Evolutionary conservation across 768 basidiomycete species (phyloP).

Genomic region (Xerocomus brunneocitrinus): DNA sequence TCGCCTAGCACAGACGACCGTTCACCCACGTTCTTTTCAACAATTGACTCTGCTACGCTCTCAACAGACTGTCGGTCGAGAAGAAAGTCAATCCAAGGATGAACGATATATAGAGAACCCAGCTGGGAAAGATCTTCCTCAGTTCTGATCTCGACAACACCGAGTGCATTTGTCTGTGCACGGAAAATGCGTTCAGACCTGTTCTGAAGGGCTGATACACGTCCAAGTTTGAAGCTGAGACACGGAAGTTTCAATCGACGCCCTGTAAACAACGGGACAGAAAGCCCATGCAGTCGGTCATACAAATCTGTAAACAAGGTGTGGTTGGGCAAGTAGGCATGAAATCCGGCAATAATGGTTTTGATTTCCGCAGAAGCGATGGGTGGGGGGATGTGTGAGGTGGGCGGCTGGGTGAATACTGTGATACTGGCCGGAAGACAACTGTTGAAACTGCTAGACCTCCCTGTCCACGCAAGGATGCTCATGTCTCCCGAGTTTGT

Average conservation of each 20-base stretch:
- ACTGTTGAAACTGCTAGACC: slow-evolving; percentile 4
- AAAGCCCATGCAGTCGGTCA: not conserved
- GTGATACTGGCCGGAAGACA: not conserved
- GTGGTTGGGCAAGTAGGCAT: too few species aligned
- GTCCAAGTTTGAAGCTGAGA: slow-evolving; percentile 3
- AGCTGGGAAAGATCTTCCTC: slow-evolving; percentile 3
- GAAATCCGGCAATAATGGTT: not conserved
- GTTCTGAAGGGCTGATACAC: not conserved
- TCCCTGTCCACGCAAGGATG: slow-evolving; percentile 8
- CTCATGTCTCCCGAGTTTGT: slow-evolving; percentile 1
- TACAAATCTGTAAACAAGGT: not conserved
- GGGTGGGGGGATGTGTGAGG: not conserved
- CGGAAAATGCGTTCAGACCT: not conserved
- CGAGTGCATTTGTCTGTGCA: not conserved
- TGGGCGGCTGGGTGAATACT: not conserved
- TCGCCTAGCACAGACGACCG: not conserved
- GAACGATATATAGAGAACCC: not conserved
- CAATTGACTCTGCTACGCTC: not conserved
- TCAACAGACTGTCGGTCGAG: slow-evolving; percentile 4
- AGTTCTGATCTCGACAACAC: slow-evolving; percentile 7
- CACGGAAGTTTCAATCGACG: slow-evolving; percentile 8
- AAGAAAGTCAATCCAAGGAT: slow-evolving; percentile 13
- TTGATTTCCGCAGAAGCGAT: not conserved
- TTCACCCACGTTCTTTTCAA: not conserved
- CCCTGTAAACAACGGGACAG: not conserved